phyloP scores from a whole-genome alignment of 352 stramenopile genomes.

The Phytophthora lateralis region DNA sequence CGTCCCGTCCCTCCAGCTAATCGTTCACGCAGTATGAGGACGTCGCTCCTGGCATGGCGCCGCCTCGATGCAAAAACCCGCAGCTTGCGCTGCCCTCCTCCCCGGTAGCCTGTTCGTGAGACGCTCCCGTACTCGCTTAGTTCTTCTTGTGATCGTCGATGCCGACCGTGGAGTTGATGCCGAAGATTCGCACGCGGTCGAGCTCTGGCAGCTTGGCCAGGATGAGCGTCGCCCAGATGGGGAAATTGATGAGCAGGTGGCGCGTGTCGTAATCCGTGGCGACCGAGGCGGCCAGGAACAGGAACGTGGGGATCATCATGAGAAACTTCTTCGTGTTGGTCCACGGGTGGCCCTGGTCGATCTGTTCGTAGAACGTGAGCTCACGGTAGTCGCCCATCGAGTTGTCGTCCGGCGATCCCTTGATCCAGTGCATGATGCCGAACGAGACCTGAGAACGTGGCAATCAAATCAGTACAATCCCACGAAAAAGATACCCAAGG shows the following conservation, averaged over 20 bases:
- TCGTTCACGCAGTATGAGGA: constrained; percentile 19
- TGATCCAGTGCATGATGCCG: constrained; percentile 95
- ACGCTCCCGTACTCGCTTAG: constrained; percentile 20
- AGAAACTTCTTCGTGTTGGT: constrained; percentile 95
- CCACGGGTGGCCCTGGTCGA: constrained; percentile 92
- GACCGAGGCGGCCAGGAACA: constrained; percentile 88
- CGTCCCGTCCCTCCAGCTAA: constrained; percentile 26
- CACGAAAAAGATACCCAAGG: constrained; percentile 6
- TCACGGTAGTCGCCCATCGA: constrained; percentile 94
- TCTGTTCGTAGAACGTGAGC: constrained; percentile 96
- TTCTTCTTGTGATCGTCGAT: constrained; percentile 92
- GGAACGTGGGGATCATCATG: constrained; percentile 92
- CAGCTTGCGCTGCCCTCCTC: constrained; percentile 8
- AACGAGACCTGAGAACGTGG: constrained; percentile 79
- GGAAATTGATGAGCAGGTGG: constrained; percentile 91
- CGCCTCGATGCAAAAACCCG: constrained; percentile 9
- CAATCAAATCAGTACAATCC: constrained; percentile 22
- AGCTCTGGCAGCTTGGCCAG: constrained; percentile 94
- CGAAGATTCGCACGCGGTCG: constrained; percentile 95
- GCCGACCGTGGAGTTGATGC: constrained; percentile 95
- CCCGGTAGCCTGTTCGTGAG: constrained; percentile 7
- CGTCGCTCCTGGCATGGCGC: constrained; percentile 5
- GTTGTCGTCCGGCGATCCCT: constrained; percentile 93
- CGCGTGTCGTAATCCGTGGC: constrained; percentile 90
- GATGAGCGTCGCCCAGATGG: constrained; percentile 92